Evolutionary conservation across 2,329 filamentous ascomycete species (phyloP).

Genomic region (Alternaria consortialis): DNA sequence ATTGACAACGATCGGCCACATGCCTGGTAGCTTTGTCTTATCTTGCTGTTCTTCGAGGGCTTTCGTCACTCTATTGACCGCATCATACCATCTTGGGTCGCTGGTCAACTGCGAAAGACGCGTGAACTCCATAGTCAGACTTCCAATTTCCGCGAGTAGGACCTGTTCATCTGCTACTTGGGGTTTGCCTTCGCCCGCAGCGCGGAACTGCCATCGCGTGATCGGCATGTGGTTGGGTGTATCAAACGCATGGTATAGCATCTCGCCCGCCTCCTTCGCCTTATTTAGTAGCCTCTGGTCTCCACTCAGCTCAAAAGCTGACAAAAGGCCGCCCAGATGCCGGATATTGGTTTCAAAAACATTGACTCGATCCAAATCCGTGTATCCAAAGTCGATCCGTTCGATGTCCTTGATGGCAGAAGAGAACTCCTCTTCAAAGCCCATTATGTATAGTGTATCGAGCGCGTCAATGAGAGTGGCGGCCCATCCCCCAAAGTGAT

Average conservation of each 20-base stretch:
- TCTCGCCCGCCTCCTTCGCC: slow-evolving; percentile 79
- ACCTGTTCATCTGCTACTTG: slow-evolving; percentile 54
- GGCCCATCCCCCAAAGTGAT: slow-evolving; percentile 60
- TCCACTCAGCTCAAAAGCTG: slow-evolving; percentile 86
- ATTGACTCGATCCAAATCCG: slow-evolving; percentile 53
- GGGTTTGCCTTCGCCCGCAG: slow-evolving; percentile 47
- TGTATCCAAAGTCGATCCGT: slow-evolving; percentile 55
- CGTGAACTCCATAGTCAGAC: slow-evolving; percentile 59
- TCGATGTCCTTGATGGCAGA: slow-evolving; percentile 56
- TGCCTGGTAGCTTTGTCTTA: slow-evolving; percentile 56
- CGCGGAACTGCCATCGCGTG: slow-evolving; percentile 56
- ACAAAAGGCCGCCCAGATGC: slow-evolving; percentile 85
- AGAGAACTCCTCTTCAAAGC: slow-evolving; percentile 57
- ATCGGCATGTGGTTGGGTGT: slow-evolving; percentile 92
- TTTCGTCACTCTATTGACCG: slow-evolving; percentile 54
- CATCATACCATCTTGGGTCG: slow-evolving; percentile 58
- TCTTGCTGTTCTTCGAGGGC: slow-evolving; percentile 54
- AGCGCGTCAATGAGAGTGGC: slow-evolving; percentile 58
- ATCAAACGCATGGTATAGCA: slow-evolving; percentile 85
- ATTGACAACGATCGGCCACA: slow-evolving; percentile 59
- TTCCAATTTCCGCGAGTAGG: slow-evolving; percentile 59
- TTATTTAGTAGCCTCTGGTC: slow-evolving; percentile 78
- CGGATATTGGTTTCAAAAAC: slow-evolving; percentile 69
- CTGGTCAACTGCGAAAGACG: slow-evolving; percentile 57
- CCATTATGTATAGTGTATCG: slow-evolving; percentile 60